These are phyloP conservation scores for Pneumocystis oryctolagi DNA, from an alignment of 1,139 yeast species.

Conservation along the genomic window DNA sequence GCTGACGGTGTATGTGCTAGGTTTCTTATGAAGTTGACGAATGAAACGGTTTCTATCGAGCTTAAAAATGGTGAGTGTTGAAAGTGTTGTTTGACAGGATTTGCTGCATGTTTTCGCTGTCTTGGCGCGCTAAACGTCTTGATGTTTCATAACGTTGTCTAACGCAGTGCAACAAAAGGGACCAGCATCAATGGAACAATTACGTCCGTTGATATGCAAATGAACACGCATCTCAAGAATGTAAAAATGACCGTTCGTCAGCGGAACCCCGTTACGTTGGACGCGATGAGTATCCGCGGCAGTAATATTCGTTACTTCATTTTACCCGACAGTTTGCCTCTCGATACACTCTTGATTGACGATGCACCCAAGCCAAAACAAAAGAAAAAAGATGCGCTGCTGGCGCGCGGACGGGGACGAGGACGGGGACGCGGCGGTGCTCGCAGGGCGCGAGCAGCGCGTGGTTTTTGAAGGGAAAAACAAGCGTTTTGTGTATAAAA, in stretches of 20 bases:
- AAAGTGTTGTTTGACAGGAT: too few species aligned
- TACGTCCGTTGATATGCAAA: slow-evolving; percentile 73
- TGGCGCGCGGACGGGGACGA: slow-evolving; percentile 11
- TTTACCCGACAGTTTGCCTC: slow-evolving; percentile 74
- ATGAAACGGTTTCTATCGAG: slow-evolving; percentile 83
- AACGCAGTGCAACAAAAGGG: too few species aligned
- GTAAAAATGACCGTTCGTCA: slow-evolving; percentile 62
- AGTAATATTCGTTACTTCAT: slow-evolving; percentile 74
- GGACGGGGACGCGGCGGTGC: slow-evolving; percentile 17
- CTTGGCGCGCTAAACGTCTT: background rate
- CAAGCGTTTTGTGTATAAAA: too few species aligned
- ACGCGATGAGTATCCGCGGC: slow-evolving; percentile 76
- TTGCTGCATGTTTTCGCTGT: background rate
- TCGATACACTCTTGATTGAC: slow-evolving; percentile 60
- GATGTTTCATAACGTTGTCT: too few species aligned
- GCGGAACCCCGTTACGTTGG: slow-evolving; percentile 59
- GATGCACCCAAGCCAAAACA: slow-evolving; percentile 35
- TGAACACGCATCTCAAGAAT: slow-evolving; percentile 77
- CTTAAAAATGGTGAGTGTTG: slow-evolving; percentile 55
- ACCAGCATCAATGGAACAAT: slow-evolving; percentile 55
- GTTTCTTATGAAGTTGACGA: slow-evolving; percentile 73
- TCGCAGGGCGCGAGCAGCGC: slow-evolving; percentile 21
- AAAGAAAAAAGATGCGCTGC: slow-evolving; percentile 17
- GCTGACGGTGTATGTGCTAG: slow-evolving; percentile 22
- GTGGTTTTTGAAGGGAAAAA: too few species aligned